Evolutionary conservation across 192 early-diverging fungal genomes (phyloP), one percentile per base, ranked within the genome.

Genomic region (Coemansia sp.): DNA sequence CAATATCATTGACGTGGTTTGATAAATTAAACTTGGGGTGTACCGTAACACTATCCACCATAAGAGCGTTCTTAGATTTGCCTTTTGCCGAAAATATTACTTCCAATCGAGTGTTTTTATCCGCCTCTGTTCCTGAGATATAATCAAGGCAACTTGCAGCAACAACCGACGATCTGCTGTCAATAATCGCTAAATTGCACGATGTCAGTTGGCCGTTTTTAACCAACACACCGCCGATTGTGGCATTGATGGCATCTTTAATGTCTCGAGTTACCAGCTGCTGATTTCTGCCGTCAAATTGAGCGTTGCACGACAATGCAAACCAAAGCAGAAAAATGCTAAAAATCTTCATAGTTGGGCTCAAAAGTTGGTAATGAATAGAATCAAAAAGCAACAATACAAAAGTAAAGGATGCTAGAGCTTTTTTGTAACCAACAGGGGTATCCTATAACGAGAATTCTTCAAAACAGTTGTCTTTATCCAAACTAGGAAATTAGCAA

Each of bases 121-220:
- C 68, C 1, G 64, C 9, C 1, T 5, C 59, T 14, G 38, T 49
- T 11, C 21, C 62, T 10, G 57, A 23, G 10, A 12, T 35, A 7
- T 39, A 64, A 4, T 52, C 50, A 5, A 71, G 37, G 21, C 68
- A 71, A 21, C 49, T 54, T 23, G 68, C 68, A 6, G 62, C 55
- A 17, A 59, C 68, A 4, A 64, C 19, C 26, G 62, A 19, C 10
- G 62, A 4, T n/a, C 47, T 51, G 62, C 49, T 48, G 48, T 70
- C 49, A 4, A 63, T 37, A 3, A 59, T 57, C 1, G 61, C 48
- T 11, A 70, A n/a, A n/a, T 63, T 35, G 50, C 68, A 70, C 35
- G 37, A 51, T 6, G 68, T 70, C 19, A 38, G 56, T 21, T 58
- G 50, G 3, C 62, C 62, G 27, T 63, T 57, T 16, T 57, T 51